Evolutionary conservation across 2,329 filamentous ascomycete genomes (phyloP).

Genomic region (Scytalidium lignicola): DNA sequence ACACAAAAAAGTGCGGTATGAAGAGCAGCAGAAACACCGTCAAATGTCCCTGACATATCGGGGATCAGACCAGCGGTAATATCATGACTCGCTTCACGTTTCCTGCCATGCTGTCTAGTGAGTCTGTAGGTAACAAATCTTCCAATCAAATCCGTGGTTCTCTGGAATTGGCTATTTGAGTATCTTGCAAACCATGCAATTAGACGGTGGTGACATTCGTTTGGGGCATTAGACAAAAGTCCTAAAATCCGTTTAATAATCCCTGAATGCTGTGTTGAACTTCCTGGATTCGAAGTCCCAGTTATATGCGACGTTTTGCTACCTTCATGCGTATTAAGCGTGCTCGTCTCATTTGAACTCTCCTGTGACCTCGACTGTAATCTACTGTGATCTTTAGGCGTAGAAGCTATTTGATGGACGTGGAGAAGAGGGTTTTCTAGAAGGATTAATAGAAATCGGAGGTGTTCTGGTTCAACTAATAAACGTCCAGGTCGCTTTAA

Average conservation of each 20-base stretch:
- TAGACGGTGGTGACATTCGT: conserved; percentile 70
- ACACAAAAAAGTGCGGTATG: conserved; percentile 68
- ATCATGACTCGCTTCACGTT: conserved; percentile 53
- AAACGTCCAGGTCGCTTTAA: conserved; percentile 73
- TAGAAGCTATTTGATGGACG: conserved; percentile 26
- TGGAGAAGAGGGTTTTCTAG: conserved; percentile 74
- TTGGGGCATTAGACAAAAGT: conserved; percentile 68
- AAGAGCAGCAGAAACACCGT: conserved; percentile 57
- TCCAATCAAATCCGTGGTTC: conserved; percentile 69
- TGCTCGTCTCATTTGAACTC: conserved; percentile 4
- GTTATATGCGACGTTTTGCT: conserved; percentile 3
- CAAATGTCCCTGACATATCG: conserved; percentile 61
- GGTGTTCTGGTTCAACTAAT: conserved; percentile 62
- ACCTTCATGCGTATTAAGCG: conserved; percentile 6
- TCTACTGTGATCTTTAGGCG: conserved; percentile 8
- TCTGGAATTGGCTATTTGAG: conserved; percentile 61
- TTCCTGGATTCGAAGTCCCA: conserved; percentile 7
- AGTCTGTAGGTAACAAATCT: conserved; percentile 80
- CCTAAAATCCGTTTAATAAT: conserved; percentile 83
- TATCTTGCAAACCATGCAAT: conserved; percentile 74
- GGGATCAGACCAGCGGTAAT: conserved; percentile 66
- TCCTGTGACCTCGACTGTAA: conserved; percentile 17
- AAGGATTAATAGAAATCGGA: conserved; percentile 74
- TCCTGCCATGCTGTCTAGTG: conserved; percentile 64
- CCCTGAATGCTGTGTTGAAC: conserved; percentile 66